Evolutionary conservation across 2,329 filamentous ascomycete genomes (phyloP).

Genomic region (Diaporthe citriasiana): DNA sequence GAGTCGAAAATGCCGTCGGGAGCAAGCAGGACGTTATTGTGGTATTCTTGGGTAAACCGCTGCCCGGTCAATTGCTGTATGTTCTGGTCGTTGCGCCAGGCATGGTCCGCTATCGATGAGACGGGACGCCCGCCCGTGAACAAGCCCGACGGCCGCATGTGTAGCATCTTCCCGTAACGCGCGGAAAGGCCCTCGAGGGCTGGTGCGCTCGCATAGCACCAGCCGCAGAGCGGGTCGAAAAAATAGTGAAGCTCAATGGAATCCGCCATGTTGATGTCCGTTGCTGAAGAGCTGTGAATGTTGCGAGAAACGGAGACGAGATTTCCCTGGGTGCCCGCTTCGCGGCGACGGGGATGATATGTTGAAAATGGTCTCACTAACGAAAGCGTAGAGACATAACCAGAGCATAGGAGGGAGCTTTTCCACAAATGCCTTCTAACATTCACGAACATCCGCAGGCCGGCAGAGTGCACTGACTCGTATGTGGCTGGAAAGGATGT

Average conservation of each 20-base stretch:
- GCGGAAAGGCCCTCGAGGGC: not conserved
- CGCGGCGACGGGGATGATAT: not conserved
- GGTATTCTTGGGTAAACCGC: not conserved
- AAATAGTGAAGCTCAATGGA: not conserved
- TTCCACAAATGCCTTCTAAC: not conserved
- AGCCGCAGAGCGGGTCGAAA: not conserved
- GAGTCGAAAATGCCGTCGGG: not conserved
- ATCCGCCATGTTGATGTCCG: not conserved
- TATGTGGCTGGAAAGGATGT: not conserved
- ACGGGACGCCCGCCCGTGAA: not conserved
- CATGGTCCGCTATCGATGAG: not conserved
- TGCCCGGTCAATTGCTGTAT: not conserved
- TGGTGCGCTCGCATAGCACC: not conserved
- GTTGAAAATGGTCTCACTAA: not conserved
- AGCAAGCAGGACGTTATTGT: not conserved
- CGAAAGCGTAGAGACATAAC: not conserved
- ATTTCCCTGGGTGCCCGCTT: not conserved
- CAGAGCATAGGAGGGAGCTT: not conserved
- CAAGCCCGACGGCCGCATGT: not conserved
- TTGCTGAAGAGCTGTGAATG: not conserved
- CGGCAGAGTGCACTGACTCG: not conserved
- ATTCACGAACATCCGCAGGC: not conserved
- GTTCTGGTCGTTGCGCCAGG: slow-evolving; percentile 1
- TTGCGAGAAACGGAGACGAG: not conserved
- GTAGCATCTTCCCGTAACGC: not conserved